Base-by-base conservation (phyloP, 2,329 filamentous ascomycete genomes). In the Didymella pinodella region DNA sequence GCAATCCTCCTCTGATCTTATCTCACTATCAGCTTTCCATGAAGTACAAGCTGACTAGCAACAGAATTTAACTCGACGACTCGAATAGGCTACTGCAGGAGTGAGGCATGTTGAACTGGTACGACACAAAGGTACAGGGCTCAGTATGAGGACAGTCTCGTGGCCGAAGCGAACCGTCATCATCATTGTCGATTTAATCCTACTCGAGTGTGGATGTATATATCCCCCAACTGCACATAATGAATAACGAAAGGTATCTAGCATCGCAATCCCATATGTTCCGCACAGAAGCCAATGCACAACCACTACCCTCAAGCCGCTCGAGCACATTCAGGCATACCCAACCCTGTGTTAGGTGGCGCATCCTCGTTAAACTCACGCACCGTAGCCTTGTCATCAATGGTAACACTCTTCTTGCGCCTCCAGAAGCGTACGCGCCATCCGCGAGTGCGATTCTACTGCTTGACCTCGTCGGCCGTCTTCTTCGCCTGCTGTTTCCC, bases 381-480 rank as follows among this genome's bases (percentile, higher is more conserved):
- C 29, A 56, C 43, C 28, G 14, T 52, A 14, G 48, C 7, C 18
- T 11, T n/a, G 5, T 18, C 7, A 3, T 20, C 29, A 34, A 60
- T 26, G 22, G 7, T 40, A 8, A 53, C 49, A 7, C 4, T 43
- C 11, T 29, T 32, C 29, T 11, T 34, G 16, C 20, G 12, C 7
- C 43, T 44, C 20, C 22, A 47, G 22, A 51, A 48, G 49, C 22
- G 34, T 11, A 31, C 29, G 2, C 29, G 12, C 3, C 12, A 32
- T 32, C 12, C 16, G 12, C 12, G 32, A 26, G 7, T 8, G 25
- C 41, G 3, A 14, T 12, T 34, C 63, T 75, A 75, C 66, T 75
- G 69, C 65, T 75, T 77, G 20, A 73, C 64, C 64, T 77, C 70
- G 18, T 76, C 67, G 25, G 66, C 62, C 70, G 76, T 77, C 67